Percentiles rank a stretch among this genome's conserved stretches.
Evolutionary conservation across 2,329 filamentous ascomycete genomes (phyloP).

Genomic region (Orbilia javanica): DNA sequence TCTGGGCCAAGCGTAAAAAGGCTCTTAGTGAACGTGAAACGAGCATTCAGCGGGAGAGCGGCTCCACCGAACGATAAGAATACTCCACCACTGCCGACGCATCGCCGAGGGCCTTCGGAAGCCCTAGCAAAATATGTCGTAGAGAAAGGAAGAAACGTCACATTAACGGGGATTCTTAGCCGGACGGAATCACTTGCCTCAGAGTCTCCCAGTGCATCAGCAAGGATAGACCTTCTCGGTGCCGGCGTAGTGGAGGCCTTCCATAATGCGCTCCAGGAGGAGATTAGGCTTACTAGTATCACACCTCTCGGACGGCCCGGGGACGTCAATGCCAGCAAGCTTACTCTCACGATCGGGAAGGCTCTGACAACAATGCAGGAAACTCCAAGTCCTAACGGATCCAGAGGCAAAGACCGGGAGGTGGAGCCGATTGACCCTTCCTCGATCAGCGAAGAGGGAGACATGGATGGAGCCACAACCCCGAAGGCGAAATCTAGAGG

Average conservation of each 20-base stretch:
- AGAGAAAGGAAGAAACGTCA: conserved; percentile 63
- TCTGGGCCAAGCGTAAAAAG: conserved; percentile 83
- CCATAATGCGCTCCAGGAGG: conserved; percentile 78
- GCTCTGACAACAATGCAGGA: conserved; percentile 58
- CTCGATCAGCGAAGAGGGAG: conserved; percentile 45
- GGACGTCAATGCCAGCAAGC: conserved; percentile 49
- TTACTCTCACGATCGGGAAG: conserved; percentile 56
- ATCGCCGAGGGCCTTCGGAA: conserved; percentile 54
- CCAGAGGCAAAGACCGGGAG: conserved; percentile 31
- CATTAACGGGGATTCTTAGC: conserved; percentile 67
- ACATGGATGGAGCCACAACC: conserved; percentile 29
- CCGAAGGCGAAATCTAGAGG: conserved; percentile 44
- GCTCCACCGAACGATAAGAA: conserved; percentile 41
- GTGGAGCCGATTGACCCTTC: conserved; percentile 10
- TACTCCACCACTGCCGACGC: conserved; percentile 32
- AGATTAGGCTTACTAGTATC: conserved; percentile 64
- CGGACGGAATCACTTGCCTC: conserved; percentile 66
- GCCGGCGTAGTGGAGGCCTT: conserved; percentile 83
- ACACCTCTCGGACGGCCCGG: conserved; percentile 35
- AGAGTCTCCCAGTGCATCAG: conserved; percentile 67
- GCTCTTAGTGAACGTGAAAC: conserved; percentile 82
- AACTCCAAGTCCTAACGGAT: conserved; percentile 42
- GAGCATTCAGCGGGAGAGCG: conserved; percentile 61
- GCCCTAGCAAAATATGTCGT: conserved; percentile 54
- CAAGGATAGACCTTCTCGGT: conserved; percentile 85